Conservation (phyloP, 345 rosid genomes). For the Eutrema heterophyllum region DNA sequence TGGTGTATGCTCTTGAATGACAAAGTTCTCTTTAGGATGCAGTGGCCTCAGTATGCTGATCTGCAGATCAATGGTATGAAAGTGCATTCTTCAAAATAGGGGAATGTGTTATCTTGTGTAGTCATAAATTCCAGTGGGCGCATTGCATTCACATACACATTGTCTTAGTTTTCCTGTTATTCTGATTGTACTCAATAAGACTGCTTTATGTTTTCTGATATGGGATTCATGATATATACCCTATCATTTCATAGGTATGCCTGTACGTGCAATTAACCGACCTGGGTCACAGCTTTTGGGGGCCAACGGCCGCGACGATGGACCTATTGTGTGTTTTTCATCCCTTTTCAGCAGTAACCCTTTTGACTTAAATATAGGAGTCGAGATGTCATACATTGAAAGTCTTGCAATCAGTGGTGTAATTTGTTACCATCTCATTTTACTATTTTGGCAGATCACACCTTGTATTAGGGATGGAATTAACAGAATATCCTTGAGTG, state of each 20-base stretch:
- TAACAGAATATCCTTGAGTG: slow-evolving; percentile 69
- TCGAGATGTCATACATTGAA: background rate
- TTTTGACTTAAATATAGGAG: background rate
- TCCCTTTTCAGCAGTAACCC: slow-evolving; percentile 6
- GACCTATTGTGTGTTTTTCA: slow-evolving; percentile 65
- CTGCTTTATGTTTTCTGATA: background rate
- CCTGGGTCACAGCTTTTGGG: slow-evolving; percentile 88
- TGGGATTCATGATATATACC: background rate
- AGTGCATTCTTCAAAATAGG: slow-evolving; percentile 2
- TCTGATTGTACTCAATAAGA: background rate
- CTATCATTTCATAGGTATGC: slow-evolving; percentile 38
- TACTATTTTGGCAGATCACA: slow-evolving; percentile 53
- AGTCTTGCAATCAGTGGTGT: background rate
- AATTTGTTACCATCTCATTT: background rate
- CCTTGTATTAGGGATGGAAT: slow-evolving; percentile 65
- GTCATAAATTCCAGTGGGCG: background rate
- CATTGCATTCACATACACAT: background rate
- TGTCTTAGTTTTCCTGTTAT: background rate
- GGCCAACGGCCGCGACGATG: slow-evolving; percentile 97
- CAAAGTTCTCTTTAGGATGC: slow-evolving; percentile 93
- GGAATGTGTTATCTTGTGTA: background rate
- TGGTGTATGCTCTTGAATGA: slow-evolving; percentile 99
- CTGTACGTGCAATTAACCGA: slow-evolving; percentile 75
- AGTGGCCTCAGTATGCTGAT: slow-evolving; percentile 95
- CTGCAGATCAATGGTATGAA: slow-evolving; percentile 90